phyloP scores from a whole-genome alignment of 768 basidiomycete species.

The Gloeopeniophorella convolvens region DNA sequence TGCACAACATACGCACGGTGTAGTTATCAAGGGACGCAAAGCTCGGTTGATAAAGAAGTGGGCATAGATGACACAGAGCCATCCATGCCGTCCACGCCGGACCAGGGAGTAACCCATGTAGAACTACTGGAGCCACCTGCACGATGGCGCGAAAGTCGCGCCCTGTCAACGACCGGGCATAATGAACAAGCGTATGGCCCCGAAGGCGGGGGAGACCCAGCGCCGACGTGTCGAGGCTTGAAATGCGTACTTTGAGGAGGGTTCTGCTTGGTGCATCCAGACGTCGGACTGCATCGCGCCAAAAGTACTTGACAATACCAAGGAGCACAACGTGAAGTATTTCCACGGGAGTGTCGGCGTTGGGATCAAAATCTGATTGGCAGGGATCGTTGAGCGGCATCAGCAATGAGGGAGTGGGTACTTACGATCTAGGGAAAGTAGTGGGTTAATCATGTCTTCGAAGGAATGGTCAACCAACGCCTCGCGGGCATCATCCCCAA shows the following conservation, averaged over 20 bases:
- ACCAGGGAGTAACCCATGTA: constrained; percentile 31
- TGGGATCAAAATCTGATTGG: constrained; percentile 38
- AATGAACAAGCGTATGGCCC: constrained; percentile 32
- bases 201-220: constrained; percentile 28
- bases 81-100: constrained; percentile 30
- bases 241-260: constrained; percentile 25
- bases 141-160: too few species aligned
- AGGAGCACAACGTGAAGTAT: constrained; percentile 40
- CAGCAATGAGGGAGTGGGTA: not conserved
- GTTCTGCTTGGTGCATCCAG: constrained; percentile 26
- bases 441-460: not conserved
- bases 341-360: constrained; percentile 39
- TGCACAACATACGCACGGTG: constrained; percentile 24
- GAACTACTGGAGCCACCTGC: constrained; percentile 31
- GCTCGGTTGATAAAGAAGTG: constrained; percentile 36
- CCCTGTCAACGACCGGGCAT: constrained; percentile 34
- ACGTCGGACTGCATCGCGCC: constrained; percentile 31
- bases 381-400: too few species aligned
- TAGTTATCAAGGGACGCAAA: constrained; percentile 32
- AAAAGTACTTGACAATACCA: constrained; percentile 43
- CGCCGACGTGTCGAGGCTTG: constrained; percentile 29
- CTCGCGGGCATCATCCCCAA: too few species aligned
- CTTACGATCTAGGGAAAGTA: not conserved
- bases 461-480: too few species aligned
- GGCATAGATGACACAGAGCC: constrained; percentile 28